A percentile compares a stretch with the other conserved stretches of the same genome.
These are phyloP conservation scores for Candida mesenterica DNA, from an alignment of 1,139 yeast genomes.

Conservation along the genomic window DNA sequence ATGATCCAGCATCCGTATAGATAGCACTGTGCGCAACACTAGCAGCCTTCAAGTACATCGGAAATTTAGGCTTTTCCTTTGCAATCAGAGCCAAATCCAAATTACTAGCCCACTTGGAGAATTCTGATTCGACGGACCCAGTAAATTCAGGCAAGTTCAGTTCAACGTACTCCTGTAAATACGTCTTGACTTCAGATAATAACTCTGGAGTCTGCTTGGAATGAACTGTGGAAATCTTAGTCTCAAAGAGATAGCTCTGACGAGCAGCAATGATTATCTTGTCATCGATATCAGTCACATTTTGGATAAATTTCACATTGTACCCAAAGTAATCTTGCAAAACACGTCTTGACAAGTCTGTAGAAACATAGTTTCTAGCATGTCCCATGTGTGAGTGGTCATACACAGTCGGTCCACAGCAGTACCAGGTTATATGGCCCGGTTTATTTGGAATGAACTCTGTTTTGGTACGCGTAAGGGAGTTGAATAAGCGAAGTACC, in stretches of 20 bases:
- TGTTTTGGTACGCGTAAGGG: slow-evolving; percentile 78
- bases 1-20: slow-evolving; percentile 4
- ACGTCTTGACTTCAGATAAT: slow-evolving; percentile 36
- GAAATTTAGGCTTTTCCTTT: slow-evolving; percentile 69
- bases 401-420: slow-evolving; percentile 99
- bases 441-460: slow-evolving; percentile 65
- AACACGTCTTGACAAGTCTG: slow-evolving; percentile 87
- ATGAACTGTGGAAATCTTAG: slow-evolving; percentile 41
- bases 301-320: slow-evolving; percentile 83
- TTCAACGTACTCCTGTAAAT: slow-evolving; percentile 49
- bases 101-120: slow-evolving; percentile 49
- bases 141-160: slow-evolving; percentile 55
- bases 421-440: slow-evolving; percentile 85
- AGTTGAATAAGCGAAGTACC: slow-evolving; percentile 55
- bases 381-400: slow-evolving; percentile 99
- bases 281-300: slow-evolving; percentile 97
- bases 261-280: slow-evolving; percentile 94
- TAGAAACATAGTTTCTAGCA: slow-evolving; percentile 93
- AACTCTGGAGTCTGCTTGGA: slow-evolving; percentile 36
- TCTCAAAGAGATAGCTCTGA: slow-evolving; percentile 75
- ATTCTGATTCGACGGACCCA: slow-evolving; percentile 32
- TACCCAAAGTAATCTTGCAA: slow-evolving; percentile 89
- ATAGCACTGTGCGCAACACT: slow-evolving; percentile 50
- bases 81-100: slow-evolving; percentile 53
- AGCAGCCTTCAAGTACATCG: slow-evolving; percentile 78